Evolutionary conservation across 495 filamentous ascomycete genomes (phyloP).

Genomic region (Copromyces sp.): DNA sequence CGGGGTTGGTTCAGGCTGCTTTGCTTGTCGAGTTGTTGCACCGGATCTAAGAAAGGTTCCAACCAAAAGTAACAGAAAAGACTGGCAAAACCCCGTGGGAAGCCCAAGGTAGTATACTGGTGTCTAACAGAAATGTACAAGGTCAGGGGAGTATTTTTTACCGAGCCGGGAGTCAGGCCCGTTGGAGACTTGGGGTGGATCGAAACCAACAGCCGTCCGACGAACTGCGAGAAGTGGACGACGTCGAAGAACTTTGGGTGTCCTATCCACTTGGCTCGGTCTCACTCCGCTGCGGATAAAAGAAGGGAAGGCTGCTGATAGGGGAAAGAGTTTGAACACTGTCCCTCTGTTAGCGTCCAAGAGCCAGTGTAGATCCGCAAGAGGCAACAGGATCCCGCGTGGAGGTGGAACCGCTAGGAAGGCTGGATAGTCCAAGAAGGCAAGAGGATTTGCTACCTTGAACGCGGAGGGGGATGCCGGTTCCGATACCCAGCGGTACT

Average conservation of each 20-base stretch:
- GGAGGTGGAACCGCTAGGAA: conserved; percentile 8
- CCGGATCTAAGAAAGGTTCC: neutral
- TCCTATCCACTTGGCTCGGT: neutral
- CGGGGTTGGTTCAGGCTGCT: neutral
- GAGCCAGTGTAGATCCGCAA: neutral
- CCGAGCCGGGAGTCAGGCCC: conserved; percentile 9
- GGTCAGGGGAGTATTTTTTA: conserved; percentile 9
- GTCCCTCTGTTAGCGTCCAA: neutral
- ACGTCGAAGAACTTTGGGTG: neutral
- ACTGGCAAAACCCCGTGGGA: neutral
- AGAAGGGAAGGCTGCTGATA: neutral
- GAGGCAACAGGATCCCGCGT: conserved; percentile 13
- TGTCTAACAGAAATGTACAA: neutral
- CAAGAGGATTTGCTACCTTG: neutral
- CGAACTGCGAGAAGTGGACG: neutral
- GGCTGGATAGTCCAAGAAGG: conserved; percentile 1
- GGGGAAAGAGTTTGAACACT: neutral
- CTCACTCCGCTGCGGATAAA: neutral
- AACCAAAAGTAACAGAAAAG: neutral
- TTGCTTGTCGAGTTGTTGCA: neutral
- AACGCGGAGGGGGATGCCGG: conserved; percentile 7
- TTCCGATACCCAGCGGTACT: conserved; percentile 7
- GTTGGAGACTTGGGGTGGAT: conserved; percentile 8
- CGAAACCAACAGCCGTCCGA: conserved; percentile 7
- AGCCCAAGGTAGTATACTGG: neutral